A percentile compares a stretch with the other conserved stretches of the same genome.
Conservation (phyloP, 805 yeast genomes). For the Candida arabinofermentans region DNA sequence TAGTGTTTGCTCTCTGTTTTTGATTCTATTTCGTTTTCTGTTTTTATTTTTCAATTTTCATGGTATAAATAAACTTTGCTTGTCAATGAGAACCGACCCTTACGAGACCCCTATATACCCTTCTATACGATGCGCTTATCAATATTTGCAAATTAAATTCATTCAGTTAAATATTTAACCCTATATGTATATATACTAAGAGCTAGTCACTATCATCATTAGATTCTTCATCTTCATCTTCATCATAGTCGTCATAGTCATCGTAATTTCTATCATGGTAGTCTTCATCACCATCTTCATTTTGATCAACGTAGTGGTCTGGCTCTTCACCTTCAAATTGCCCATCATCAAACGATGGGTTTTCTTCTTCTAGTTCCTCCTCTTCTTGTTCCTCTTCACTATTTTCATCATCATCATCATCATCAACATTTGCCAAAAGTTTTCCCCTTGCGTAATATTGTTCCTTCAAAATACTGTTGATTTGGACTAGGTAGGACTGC, state of each 20-base stretch:
- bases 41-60: too few relatives aligned
- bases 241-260: neutral
- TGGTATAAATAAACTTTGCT: too few relatives aligned
- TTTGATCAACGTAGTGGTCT: too few relatives aligned
- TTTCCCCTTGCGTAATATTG: conserved; percentile 25
- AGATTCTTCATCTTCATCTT: conserved; percentile 9
- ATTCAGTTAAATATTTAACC: too few relatives aligned
- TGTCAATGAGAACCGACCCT: too few relatives aligned
- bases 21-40: too few relatives aligned
- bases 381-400: conserved; percentile 1
- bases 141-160: too few relatives aligned
- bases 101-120: too few relatives aligned
- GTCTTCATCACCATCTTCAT: neutral
- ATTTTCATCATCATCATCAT: conserved; percentile 11
- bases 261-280: neutral
- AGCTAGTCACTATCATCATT: too few relatives aligned
- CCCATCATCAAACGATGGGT: neutral
- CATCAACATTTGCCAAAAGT: conserved; percentile 21
- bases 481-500: conserved; percentile 3
- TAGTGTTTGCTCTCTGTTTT: too few relatives aligned
- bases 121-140: too few relatives aligned
- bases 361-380: neutral
- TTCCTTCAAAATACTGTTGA: conserved; percentile 21
- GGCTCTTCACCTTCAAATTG: neutral
- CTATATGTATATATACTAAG: too few relatives aligned